Conservation (phyloP, 1,284 basidiomycete genomes). For the Fistulinella cinereoalba region DNA sequence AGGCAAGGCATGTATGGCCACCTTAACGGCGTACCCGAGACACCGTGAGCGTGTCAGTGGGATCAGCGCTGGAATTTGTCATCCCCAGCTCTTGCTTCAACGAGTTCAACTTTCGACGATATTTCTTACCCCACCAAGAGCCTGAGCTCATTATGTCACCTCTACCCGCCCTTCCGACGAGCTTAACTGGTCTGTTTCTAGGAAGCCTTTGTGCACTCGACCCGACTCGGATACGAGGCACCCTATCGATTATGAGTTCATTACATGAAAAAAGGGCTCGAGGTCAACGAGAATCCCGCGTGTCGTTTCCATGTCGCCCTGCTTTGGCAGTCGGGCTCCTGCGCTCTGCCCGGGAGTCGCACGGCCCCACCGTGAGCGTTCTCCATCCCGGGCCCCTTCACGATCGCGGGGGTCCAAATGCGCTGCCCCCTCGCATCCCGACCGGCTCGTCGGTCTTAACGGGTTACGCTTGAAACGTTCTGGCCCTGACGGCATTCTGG, state of each 20-base stretch:
- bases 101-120: no score
- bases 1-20: not conserved
- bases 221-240: not conserved
- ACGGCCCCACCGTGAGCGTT: not conserved
- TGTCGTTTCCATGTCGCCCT: not conserved
- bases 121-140: no score
- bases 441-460: slow-evolving; percentile 2
- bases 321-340: no score
- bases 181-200: no score
- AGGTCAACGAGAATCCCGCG: not conserved
- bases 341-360: not conserved
- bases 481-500: slow-evolving; percentile 13
- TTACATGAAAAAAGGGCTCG: slow-evolving; percentile 4
- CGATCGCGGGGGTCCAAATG: no score
- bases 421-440: no score
- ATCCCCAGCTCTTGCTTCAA: not conserved
- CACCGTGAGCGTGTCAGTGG: not conserved
- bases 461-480: not conserved
- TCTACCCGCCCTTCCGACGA: no score
- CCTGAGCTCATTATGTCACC: no score
- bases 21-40: not conserved
- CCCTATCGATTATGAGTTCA: not conserved
- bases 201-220: no score
- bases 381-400: no score
- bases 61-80: not conserved